Evolutionary conservation across 805 yeast species (phyloP), one percentile per base, ranked within the genome.

Genomic region (Candida hispaniensis): DNA sequence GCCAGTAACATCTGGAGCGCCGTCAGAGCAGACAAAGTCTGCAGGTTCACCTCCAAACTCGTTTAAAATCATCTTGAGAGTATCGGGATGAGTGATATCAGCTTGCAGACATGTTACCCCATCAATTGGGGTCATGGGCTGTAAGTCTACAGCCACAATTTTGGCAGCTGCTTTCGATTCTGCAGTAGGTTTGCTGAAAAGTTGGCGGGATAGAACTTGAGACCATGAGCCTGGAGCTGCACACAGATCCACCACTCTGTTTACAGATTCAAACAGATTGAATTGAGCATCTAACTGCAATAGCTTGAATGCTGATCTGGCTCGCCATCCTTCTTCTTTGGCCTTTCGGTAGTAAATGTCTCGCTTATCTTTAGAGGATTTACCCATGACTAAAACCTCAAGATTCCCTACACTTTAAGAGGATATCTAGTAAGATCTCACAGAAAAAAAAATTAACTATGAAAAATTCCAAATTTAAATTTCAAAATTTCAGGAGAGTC

Each of bases 151-250:
- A 1, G 96, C 83, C 6, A 91, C 93, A 26, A 91, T 82, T 48
- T 76, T 80, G 23, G 81, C 73, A 9, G 20, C n/a, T 1, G 9
- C 21, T 19, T 10, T 10, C 9, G 19, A n/a, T 5, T 30, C 34
- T 4, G 21, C 27, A 8, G 35, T 22, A 5, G 23, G 27, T 13
- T 32, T 32, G 5, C 17, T 23, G 18, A 32, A 32, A 45, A 33
- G 44, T 48, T 76, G 75, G 46, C 81, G 59, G 18, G 91, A 76
- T 9, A 91, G 67, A 0, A 91, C 98, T 54, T 91, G 98, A 1
- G 94, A 80, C 98, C 98, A 91, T 3, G 96, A 85, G 1, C 96
- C 95, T 1, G 96, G 96, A 4, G 97, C 98, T 21, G 98, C 98
- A 66, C 98, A 91, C 18, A 91, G 64, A 58, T 91, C 98, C 4